Percentiles rank a stretch among this genome's conserved stretches.
Evolutionary conservation across 1,139 yeast genomes (phyloP).

Genomic region (Geotrichum armillariae): DNA sequence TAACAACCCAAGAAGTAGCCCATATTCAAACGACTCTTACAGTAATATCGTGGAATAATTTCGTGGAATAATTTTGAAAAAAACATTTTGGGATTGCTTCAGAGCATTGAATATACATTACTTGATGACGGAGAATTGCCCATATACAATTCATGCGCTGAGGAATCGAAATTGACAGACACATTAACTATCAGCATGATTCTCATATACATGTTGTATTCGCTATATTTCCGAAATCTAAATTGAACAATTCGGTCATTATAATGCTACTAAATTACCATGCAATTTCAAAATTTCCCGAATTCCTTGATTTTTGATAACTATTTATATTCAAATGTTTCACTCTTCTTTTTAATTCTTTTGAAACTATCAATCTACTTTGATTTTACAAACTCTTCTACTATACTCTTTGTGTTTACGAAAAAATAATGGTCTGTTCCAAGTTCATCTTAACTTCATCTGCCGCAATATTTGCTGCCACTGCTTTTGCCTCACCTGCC

Average conservation of each 20-base stretch:
- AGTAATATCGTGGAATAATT: background rate
- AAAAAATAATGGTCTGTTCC: slow-evolving; percentile 22
- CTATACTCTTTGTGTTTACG: too few relatives aligned
- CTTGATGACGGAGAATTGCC: too few relatives aligned
- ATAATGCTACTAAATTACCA: background rate
- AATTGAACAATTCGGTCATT: background rate
- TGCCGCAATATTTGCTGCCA: slow-evolving; percentile 12
- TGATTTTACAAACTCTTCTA: slow-evolving; percentile 20
- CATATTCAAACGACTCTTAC: too few relatives aligned
- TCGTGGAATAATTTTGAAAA: too few relatives aligned
- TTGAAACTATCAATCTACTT: background rate
- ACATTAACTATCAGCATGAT: background rate
- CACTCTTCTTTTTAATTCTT: slow-evolving; percentile 1
- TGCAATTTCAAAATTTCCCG: background rate
- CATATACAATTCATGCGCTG: background rate
- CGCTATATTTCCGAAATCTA: background rate
- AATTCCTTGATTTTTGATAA: background rate
- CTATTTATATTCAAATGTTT: slow-evolving; percentile 3
- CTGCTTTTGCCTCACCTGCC: slow-evolving; percentile 13
- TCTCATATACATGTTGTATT: background rate
- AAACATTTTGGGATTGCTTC: too few relatives aligned
- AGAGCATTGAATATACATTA: too few relatives aligned
- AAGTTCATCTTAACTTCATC: slow-evolving; percentile 21
- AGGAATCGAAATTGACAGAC: slow-evolving; percentile 1
- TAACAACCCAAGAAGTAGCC: background rate